These are phyloP conservation scores for Clavariopsis aquatica DNA, from an alignment of 495 filamentous ascomycete species.

Conservation along the genomic window DNA sequence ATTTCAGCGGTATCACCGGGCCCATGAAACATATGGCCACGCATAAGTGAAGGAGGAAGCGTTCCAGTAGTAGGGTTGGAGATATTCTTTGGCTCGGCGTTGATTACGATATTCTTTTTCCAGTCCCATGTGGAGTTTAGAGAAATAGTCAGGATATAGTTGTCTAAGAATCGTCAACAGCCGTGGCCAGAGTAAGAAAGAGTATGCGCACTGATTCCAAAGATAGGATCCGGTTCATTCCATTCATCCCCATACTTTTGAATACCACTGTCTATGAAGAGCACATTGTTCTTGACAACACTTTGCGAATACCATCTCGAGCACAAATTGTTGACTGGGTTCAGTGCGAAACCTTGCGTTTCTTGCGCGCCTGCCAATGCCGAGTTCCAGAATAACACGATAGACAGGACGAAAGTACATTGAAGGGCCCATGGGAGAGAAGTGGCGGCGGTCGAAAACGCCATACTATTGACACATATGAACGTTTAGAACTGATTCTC, in stretches of 20 bases:
- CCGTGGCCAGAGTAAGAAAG: not conserved
- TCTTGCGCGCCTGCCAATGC: not conserved
- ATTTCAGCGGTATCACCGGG: slow-evolving; percentile 30
- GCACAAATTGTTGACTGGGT: slow-evolving; percentile 18
- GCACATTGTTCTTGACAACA: slow-evolving; percentile 43
- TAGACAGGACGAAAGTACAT: not conserved
- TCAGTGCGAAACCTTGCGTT: slow-evolving; percentile 6
- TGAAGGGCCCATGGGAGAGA: not conserved
- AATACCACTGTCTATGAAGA: slow-evolving; percentile 49
- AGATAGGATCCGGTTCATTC: not conserved
- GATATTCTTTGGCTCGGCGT: slow-evolving; percentile 40
- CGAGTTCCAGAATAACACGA: not conserved
- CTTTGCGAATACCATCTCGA: slow-evolving; percentile 15
- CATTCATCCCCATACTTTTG: slow-evolving; percentile 37
- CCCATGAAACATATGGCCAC: slow-evolving; percentile 45
- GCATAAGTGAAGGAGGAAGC: slow-evolving; percentile 41
- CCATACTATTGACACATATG: slow-evolving; percentile 17
- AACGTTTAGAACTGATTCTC: not conserved
- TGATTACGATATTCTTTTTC: slow-evolving; percentile 49
- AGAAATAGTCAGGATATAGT: slow-evolving; percentile 45
- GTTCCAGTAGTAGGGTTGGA: slow-evolving; percentile 28
- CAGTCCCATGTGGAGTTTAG: slow-evolving; percentile 49
- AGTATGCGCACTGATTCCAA: slow-evolving; percentile 24
- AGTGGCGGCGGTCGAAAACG: not conserved
- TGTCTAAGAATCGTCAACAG: slow-evolving; percentile 39